phyloP scores from a whole-genome alignment of 106 monocot species.

The Triglochin maritima region DNA sequence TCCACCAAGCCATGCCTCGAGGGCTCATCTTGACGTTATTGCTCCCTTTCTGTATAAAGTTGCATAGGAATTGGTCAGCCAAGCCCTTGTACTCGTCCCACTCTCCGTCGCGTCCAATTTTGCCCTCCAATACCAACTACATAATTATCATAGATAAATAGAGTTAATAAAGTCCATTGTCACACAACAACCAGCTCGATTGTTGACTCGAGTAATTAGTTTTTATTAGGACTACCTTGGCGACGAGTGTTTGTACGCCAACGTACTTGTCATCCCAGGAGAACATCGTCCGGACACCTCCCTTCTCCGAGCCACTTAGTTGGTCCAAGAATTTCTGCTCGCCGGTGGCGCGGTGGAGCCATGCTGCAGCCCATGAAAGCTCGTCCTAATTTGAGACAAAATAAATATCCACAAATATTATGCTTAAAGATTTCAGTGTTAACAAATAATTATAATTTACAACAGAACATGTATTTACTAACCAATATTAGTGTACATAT shows the following conservation, averaged over 20 bases:
- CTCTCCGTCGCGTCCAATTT: conserved; percentile 1
- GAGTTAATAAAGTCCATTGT: neutral
- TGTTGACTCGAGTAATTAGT: too few relatives aligned
- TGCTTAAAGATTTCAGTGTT: too few relatives aligned
- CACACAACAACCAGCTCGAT: too few relatives aligned
- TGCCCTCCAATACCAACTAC: conserved; percentile 41
- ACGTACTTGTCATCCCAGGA: conserved; percentile 73
- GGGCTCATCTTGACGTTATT: conserved; percentile 38
- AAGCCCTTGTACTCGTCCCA: conserved; percentile 26
- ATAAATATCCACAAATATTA: too few relatives aligned
- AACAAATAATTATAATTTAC: too few relatives aligned
- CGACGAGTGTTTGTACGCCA: conserved; percentile 49
- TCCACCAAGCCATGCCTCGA: conserved; percentile 47
- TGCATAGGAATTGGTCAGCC: conserved; percentile 50
- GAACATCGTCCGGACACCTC: conserved; percentile 38
- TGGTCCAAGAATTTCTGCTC: conserved; percentile 33
- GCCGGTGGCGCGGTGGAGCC: conserved; percentile 61
- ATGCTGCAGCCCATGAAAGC: conserved; percentile 57
- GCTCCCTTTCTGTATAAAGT: conserved; percentile 39
- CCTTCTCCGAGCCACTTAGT: conserved; percentile 16
- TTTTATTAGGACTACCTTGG: conserved; percentile 23
- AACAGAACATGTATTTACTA: too few relatives aligned
- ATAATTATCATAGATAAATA: neutral
- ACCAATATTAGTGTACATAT: too few relatives aligned
- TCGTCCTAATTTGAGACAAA: conserved; percentile 37